Percentiles rank a stretch among this genome's conserved stretches.
Evolutionary conservation across 2,329 filamentous ascomycete species (phyloP).

Genomic region (Neurospora crassa): DNA sequence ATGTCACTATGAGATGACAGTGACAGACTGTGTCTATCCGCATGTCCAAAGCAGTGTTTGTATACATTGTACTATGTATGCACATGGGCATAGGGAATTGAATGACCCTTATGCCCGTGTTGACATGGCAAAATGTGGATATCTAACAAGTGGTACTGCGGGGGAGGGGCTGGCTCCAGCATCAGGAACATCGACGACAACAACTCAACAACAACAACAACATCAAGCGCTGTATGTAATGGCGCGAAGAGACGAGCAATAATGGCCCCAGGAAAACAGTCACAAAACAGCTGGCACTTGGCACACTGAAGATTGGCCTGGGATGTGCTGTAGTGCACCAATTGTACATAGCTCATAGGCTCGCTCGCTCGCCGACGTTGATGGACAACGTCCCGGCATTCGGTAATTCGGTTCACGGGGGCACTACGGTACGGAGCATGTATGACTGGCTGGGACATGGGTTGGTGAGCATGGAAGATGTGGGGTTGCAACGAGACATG

Average conservation of each 20-base stretch:
- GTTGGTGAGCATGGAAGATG: not conserved
- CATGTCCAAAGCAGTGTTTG: not conserved
- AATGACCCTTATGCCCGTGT: not conserved
- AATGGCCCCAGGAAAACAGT: not conserved
- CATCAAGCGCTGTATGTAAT: not conserved
- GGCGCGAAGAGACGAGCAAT: not conserved
- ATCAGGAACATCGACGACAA: not conserved
- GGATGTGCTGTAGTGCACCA: not conserved
- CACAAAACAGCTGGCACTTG: not conserved
- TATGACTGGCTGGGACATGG: not conserved
- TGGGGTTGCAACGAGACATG: slow-evolving; percentile 3
- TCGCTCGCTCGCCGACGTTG: not conserved
- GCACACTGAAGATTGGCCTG: not conserved
- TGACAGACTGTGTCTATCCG: not conserved
- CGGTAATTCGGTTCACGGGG: slow-evolving; percentile 40
- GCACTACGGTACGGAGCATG: slow-evolving; percentile 19
- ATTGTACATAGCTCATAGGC: not conserved
- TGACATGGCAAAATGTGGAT: not conserved
- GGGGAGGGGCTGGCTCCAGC: not conserved
- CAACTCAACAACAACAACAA: not conserved
- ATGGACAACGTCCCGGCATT: slow-evolving; percentile 15
- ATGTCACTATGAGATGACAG: not conserved
- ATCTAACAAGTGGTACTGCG: not conserved
- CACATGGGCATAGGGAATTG: not conserved
- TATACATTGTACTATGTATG: not conserved